These are phyloP conservation scores for Russula olivacea DNA, from an alignment of 768 basidiomycete species.

Conservation along the genomic window DNA sequence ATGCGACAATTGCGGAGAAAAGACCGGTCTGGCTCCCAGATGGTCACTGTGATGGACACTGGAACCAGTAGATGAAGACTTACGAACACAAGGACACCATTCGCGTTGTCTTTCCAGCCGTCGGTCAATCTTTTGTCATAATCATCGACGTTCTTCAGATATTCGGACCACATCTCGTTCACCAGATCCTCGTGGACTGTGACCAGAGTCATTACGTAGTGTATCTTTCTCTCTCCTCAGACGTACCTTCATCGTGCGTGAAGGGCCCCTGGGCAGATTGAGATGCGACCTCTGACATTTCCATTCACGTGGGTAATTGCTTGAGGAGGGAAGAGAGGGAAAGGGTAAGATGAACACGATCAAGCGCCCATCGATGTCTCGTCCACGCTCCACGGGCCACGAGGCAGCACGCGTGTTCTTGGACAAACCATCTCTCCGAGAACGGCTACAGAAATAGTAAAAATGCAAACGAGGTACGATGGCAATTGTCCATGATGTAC, in stretches of 20 bases:
- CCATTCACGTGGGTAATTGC: neutral
- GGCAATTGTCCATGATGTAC: too few species aligned
- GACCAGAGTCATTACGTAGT: neutral
- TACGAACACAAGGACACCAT: slow-evolving; percentile 22
- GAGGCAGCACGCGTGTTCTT: neutral
- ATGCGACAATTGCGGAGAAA: slow-evolving; percentile 27
- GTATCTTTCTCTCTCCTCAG: neutral
- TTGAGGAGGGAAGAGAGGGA: neutral
- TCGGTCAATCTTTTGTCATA: slow-evolving; percentile 11
- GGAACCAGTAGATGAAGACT: neutral
- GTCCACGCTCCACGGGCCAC: neutral
- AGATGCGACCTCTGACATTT: neutral
- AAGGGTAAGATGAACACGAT: neutral
- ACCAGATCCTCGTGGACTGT: neutral
- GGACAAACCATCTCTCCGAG: too few species aligned
- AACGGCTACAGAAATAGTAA: too few species aligned
- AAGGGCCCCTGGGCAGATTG: neutral
- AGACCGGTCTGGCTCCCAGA: slow-evolving; percentile 22
- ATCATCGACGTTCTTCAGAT: slow-evolving; percentile 11
- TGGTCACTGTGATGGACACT: neutral
- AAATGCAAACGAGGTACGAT: too few species aligned
- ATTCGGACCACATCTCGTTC: slow-evolving; percentile 19
- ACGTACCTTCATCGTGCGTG: neutral
- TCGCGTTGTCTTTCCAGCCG: slow-evolving; percentile 18
- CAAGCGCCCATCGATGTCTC: neutral